Evolutionary conservation across 2,329 filamentous ascomycete genomes (phyloP).

Genomic region (Penicillium sp.): DNA sequence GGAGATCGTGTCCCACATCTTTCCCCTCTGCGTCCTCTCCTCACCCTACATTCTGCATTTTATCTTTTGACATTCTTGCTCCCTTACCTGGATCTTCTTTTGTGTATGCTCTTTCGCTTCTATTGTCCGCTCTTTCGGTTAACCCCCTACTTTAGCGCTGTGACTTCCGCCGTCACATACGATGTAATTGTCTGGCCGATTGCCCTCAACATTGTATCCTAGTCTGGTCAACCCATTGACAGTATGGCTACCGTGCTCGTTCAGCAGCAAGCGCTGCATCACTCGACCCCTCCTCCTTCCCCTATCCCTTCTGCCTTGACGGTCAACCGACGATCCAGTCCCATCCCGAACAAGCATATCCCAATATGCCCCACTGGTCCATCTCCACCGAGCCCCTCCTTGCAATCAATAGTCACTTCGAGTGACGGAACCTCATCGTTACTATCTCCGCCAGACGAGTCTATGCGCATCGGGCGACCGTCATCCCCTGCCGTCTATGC

Average conservation of each 20-base stretch:
- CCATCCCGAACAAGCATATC: slow-evolving; percentile 85
- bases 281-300: slow-evolving; percentile 52
- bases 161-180: background rate
- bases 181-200: slow-evolving; percentile 19
- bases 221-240: background rate
- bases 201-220: background rate
- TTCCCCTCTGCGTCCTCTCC: slow-evolving; percentile 6
- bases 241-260: slow-evolving; percentile 51
- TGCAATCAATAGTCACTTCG: slow-evolving; percentile 48
- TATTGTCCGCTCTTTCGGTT: background rate
- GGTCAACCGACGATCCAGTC: slow-evolving; percentile 60
- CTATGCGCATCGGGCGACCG: slow-evolving; percentile 56
- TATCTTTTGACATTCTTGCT: slow-evolving; percentile 5
- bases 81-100: background rate
- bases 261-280: slow-evolving; percentile 47
- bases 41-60: slow-evolving; percentile 5
- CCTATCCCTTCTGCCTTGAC: slow-evolving; percentile 52
- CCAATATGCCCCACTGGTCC: slow-evolving; percentile 86
- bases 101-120: background rate
- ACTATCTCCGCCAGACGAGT: slow-evolving; percentile 71
- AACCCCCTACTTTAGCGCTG: background rate
- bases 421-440: slow-evolving; percentile 64
- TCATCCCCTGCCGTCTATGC: slow-evolving; percentile 64
- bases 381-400: slow-evolving; percentile 57
- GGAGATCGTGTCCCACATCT: slow-evolving; percentile 16